phyloP scores from a whole-genome alignment of 2,329 filamentous ascomycete genomes.

The Cryphonectria carpinicola region DNA sequence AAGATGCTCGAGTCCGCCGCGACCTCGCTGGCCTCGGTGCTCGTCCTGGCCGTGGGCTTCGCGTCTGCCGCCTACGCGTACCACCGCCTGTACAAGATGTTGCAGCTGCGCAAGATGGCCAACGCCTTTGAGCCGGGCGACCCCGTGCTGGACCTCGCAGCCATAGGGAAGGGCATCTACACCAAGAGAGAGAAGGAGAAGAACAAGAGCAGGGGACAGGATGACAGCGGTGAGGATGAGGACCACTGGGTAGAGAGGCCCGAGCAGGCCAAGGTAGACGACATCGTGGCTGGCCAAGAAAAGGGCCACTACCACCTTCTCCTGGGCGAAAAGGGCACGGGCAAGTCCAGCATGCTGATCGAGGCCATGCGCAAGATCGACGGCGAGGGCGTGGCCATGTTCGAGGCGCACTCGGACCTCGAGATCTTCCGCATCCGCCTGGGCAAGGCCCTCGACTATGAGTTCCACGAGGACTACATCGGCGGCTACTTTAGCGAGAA shows the following conservation, averaged over 20 bases:
- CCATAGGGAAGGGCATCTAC: conserved; percentile 61
- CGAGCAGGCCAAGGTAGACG: conserved; percentile 80
- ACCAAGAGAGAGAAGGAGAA: conserved; percentile 39
- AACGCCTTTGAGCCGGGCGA: conserved; percentile 92
- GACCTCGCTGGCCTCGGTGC: conserved; percentile 75
- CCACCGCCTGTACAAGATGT: conserved; percentile 83
- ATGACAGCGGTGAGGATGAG: conserved; percentile 35
- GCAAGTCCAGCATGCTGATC: conserved; percentile 94
- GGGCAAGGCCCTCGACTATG: conserved; percentile 92
- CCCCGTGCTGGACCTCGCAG: conserved; percentile 81
- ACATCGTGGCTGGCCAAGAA: conserved; percentile 75
- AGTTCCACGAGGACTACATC: conserved; percentile 98
- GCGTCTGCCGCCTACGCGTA: conserved; percentile 74
- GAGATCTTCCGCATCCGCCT: conserved; percentile 94
- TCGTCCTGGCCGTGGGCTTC: conserved; percentile 70
- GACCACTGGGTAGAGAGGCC: conserved; percentile 82
- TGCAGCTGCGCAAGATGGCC: conserved; percentile 91
- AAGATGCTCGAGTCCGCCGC: conserved; percentile 77
- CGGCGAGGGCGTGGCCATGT: conserved; percentile 89
- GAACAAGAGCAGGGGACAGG: not conserved
- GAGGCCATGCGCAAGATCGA: conserved; percentile 94
- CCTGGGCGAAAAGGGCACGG: conserved; percentile 93
- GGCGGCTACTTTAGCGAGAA: conserved; percentile 94
- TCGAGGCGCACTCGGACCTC: conserved; percentile 92
- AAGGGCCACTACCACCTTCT: conserved; percentile 88